Conservation (phyloP, 225 moss, liverwort and hornwort genomes). For the Rhytidiadelphus loreus region DNA sequence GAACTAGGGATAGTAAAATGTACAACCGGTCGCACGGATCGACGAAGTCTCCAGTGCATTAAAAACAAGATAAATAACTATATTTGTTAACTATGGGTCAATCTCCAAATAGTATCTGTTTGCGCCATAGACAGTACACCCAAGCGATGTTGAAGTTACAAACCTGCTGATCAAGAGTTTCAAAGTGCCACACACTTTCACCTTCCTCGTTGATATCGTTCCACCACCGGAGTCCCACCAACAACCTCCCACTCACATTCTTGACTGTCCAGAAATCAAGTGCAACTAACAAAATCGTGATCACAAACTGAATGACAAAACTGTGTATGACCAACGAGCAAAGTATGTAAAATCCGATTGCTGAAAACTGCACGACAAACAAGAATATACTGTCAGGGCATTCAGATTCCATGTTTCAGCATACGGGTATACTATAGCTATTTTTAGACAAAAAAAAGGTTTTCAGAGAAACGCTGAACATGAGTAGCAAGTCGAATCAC, state of each 20-base stretch:
- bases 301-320: slow-evolving; percentile 65
- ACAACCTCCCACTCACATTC: slow-evolving; percentile 81
- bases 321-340: slow-evolving; percentile 48
- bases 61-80: background rate
- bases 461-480: background rate
- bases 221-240: slow-evolving; percentile 89
- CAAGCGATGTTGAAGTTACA: background rate
- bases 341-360: slow-evolving; percentile 59
- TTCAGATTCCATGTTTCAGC: background rate
- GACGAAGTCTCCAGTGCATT: background rate
- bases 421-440: background rate
- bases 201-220: slow-evolving; percentile 68
- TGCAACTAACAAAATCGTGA: slow-evolving; percentile 55
- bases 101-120: background rate
- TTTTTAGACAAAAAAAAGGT: background rate
- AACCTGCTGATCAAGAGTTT: slow-evolving; percentile 73
- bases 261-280: slow-evolving; percentile 88
- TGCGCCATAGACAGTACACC: background rate
- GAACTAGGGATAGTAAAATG: background rate
- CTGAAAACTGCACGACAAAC: slow-evolving; percentile 40
- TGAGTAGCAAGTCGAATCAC: background rate
- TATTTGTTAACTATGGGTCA: background rate
- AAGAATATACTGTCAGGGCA: background rate
- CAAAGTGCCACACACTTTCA: slow-evolving; percentile 73
- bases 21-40: background rate